Evolutionary conservation across 108 stramenopile genomes (phyloP), one percentile per base, ranked within the genome.

Genomic region (Cyclotella kingstonii): DNA sequence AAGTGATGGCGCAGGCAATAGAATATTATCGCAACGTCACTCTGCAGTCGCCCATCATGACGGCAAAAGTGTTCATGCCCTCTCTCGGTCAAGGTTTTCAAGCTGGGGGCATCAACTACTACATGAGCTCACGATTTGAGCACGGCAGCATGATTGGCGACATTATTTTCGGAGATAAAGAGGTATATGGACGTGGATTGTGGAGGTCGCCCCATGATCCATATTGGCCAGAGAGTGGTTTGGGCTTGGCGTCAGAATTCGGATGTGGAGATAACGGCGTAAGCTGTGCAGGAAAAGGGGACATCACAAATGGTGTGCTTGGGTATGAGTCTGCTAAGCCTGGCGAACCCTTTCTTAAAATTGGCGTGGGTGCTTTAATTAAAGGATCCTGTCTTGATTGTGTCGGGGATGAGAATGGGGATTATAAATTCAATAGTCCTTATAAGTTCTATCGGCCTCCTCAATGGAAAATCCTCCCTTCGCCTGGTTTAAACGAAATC

Each of bases 191-290:
- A 1, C 75, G 63, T 3, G 61, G 68, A 1, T 47, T 83, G 25
- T 91, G 90, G 90, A 53, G 84, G 29, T 38, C 66, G 7, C 84
- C 85, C 1, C 90, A 91, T 43, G 83, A 91, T 73, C 73, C 81
- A 0, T 67, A 66, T 33, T 91, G 90, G 90, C 77, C 90, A 14
- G 90, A 91, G 68, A 79, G 77, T 54, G 90, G 90, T 4, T 58
- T 91, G 10, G 90, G 86, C 7, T 56, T 91, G 53, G 90, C 90
- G 1, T 77, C 85, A 5, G 90, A 91, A 48, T 91, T 87, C 66
- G 90, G 90, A 17, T 87, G 84, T 5, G 90, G 90, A 2, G 84
- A 87, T 49, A 77, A 91, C 68, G 90, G 90, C 14, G 71, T 68
- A 0, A 75, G 64, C 50, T 91, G 90, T 49, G 77, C 54, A 21